phyloP scores from a whole-genome alignment of 441 rosid genomes.

The Bruguiera hainesii region DNA sequence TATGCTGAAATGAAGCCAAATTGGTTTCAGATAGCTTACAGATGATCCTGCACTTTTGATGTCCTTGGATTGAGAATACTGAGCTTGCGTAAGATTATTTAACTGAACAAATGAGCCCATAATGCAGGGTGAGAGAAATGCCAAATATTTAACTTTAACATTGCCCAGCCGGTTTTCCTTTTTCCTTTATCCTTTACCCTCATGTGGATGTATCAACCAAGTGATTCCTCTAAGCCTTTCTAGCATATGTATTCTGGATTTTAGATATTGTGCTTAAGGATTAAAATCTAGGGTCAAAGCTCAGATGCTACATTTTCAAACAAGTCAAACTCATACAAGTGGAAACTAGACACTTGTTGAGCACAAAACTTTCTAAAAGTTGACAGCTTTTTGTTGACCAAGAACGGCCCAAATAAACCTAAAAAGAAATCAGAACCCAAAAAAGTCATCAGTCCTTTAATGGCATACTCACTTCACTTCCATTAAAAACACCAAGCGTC shows the following conservation, averaged over 20 bases:
- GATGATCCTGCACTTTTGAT: neutral
- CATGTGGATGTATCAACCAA: too few species aligned
- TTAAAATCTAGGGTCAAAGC: too few species aligned
- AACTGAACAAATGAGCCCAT: conserved; percentile 5
- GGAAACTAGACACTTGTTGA: too few species aligned
- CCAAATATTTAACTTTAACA: neutral
- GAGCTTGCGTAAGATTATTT: neutral
- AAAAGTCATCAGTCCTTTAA: neutral
- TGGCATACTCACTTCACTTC: conserved; percentile 35
- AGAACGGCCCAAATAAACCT: neutral
- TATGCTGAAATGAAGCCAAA: neutral
- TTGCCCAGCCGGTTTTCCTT: neutral
- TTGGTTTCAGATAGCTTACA: neutral
- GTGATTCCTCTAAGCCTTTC: too few species aligned
- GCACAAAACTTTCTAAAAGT: too few species aligned
- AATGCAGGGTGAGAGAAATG: neutral
- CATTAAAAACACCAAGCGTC: conserved; percentile 57
- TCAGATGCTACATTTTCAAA: too few species aligned
- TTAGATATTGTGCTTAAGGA: too few species aligned
- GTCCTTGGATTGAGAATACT: neutral
- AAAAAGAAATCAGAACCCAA: neutral
- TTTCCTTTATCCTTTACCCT: too few species aligned
- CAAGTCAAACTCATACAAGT: too few species aligned
- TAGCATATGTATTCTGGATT: too few species aligned
- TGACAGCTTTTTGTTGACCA: neutral